Evolutionary conservation across 1,284 basidiomycete species (phyloP).

Genomic region (Athelia psychrophila): DNA sequence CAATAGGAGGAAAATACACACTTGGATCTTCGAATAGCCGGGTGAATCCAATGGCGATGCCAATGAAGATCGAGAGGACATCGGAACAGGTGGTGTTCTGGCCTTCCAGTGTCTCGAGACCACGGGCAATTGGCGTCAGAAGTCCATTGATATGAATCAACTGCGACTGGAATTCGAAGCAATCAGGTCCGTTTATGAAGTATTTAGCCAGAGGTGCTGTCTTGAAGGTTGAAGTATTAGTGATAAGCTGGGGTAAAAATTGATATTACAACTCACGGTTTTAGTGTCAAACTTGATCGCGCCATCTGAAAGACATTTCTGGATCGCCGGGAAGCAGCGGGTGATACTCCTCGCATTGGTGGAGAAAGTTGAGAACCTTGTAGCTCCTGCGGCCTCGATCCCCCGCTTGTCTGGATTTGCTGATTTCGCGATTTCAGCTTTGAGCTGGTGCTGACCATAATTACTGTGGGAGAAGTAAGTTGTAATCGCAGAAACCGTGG

Average conservation of each 20-base stretch:
- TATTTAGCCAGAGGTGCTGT: background rate
- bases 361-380: constrained; percentile 9
- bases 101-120: constrained; percentile 9
- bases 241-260: too few relatives aligned
- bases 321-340: constrained; percentile 8
- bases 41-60: constrained; percentile 7
- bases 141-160: background rate
- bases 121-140: constrained; percentile 8
- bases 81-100: constrained; percentile 8
- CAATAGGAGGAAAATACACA: too few relatives aligned
- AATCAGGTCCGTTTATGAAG: background rate
- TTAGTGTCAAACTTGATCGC: constrained; percentile 6
- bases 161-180: background rate
- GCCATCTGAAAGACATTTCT: background rate
- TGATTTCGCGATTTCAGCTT: constrained; percentile 7
- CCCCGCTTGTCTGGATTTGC: constrained; percentile 5
- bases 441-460: constrained; percentile 10
- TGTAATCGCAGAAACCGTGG: background rate
- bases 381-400: constrained; percentile 3
- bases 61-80: constrained; percentile 9
- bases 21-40: constrained; percentile 4
- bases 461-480: constrained; percentile 10
- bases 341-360: constrained; percentile 8
- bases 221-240: background rate
- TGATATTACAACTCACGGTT: background rate